These are phyloP conservation scores for Trametes cinnabarina DNA, from an alignment of 768 basidiomycete genomes.

Conservation along the genomic window DNA sequence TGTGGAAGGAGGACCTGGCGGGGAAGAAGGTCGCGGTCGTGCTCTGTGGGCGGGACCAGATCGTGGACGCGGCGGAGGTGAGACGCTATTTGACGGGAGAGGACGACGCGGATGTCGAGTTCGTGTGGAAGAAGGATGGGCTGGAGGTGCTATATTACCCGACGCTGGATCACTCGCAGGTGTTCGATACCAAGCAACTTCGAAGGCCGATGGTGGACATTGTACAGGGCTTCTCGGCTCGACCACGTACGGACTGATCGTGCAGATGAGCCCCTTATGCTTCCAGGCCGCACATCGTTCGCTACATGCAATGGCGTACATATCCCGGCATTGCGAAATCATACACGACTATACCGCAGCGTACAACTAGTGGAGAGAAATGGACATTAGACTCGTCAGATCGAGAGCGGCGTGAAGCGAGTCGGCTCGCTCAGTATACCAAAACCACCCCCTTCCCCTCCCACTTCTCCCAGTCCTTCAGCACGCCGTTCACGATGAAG, in stretches of 20 bases:
- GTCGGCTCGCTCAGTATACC: background rate
- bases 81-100: constrained; percentile 40
- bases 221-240: constrained; percentile 29
- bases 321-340: too few relatives aligned
- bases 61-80: constrained; percentile 40
- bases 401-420: background rate
- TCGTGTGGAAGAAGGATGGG: constrained; percentile 29
- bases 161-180: constrained; percentile 41
- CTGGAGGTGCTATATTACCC: constrained; percentile 42
- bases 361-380: background rate
- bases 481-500: constrained; percentile 51
- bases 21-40: constrained; percentile 34
- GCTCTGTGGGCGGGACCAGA: constrained; percentile 41
- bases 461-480: constrained; percentile 51
- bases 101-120: background rate
- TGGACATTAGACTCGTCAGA: background rate
- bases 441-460: constrained; percentile 45
- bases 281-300: too few relatives aligned
- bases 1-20: constrained; percentile 58
- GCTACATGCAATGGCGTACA: too few relatives aligned
- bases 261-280: too few relatives aligned
- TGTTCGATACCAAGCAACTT: constrained; percentile 34
- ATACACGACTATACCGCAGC: background rate
- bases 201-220: constrained; percentile 33
- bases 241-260: background rate